phyloP scores from a whole-genome alignment of 2,329 filamentous ascomycete genomes.

The Alternaria triticina region DNA sequence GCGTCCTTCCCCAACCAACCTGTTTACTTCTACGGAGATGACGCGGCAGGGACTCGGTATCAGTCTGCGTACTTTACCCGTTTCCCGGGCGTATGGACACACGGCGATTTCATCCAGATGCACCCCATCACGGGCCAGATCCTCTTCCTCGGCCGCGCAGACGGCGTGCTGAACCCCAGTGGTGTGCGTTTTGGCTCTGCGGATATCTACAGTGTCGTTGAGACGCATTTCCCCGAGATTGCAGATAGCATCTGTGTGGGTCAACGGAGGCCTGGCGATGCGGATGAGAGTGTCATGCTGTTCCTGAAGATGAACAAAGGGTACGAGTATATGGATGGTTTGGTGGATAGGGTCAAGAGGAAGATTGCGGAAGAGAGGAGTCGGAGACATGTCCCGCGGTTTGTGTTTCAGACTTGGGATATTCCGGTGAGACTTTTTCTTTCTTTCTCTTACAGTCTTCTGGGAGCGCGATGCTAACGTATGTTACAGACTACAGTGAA shows the following conservation, averaged over 20 bases:
- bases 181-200: conserved; percentile 81
- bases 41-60: conserved; percentile 49
- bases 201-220: conserved; percentile 79
- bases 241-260: conserved; percentile 81
- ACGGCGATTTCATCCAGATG: conserved; percentile 78
- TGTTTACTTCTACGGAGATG: conserved; percentile 56
- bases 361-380: conserved; percentile 71
- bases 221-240: conserved; percentile 68
- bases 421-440: conserved; percentile 77
- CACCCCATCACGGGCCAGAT: conserved; percentile 72
- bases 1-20: conserved; percentile 78
- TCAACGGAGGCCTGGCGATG: conserved; percentile 68
- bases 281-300: conserved; percentile 65
- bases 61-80: conserved; percentile 55
- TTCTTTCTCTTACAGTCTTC: neutral
- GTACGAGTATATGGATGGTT: conserved; percentile 26
- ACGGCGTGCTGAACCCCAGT: conserved; percentile 80
- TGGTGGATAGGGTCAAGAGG: conserved; percentile 67
- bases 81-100: conserved; percentile 73
- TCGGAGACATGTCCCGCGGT: conserved; percentile 77
- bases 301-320: conserved; percentile 68
- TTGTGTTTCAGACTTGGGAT: conserved; percentile 79
- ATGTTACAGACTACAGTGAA: conserved; percentile 75
- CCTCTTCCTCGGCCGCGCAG: conserved; percentile 71
- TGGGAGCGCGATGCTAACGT: neutral